Base-by-base conservation (phyloP, 1,139 yeast genomes). In the Yamadazyma triangularis region DNA sequence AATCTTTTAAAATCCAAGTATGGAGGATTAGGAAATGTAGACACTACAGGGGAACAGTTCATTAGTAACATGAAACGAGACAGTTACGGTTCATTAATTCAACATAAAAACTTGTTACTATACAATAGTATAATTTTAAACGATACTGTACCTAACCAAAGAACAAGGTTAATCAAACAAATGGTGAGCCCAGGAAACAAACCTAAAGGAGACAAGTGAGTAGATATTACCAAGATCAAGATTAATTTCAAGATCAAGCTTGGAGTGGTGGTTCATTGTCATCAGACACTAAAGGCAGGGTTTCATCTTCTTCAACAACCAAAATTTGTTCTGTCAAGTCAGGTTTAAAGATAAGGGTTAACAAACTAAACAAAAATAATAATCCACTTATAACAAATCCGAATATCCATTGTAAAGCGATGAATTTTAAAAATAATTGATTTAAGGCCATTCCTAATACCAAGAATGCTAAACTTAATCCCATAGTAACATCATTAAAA, bases 331-430 rank as follows among this genome's bases (percentile, higher is more conserved):
- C 33, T 25, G 30, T 42, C 34, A 39, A 35, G 13, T 30, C 38
- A 11, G 46, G 47, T 25, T 27, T 63, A 25, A 51, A 47, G 31
- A 57, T 42, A 15, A 78, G 65, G 13, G 69, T 66, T 16, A 71
- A 51, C 25, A 73, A 37, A 13, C 79, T 64, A 33, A 69, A 51
- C 16, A 77, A 46, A 36, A 76, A 64, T 51, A 80, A 68, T 24
- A 65, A 32, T 9, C 74, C 79, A 10, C 83, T 61, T 42, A 83
- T 82, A 34, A 72, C 56, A 43, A 81, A 77, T 8, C 88, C 93
- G 60, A 84, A 84, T 42, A 81, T 75, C 94, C 94, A 85, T 60
- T 84, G 94, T 39, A 84, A 66, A 3, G 91, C 91, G 60, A 84
- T 70, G 19, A 74, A 62, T 59, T 75, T 81, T 34, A 77, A 72